Evolutionary conservation across 176 grass and related monocot genomes (phyloP).

Genomic region (Echinochloa phyllopogon): DNA sequence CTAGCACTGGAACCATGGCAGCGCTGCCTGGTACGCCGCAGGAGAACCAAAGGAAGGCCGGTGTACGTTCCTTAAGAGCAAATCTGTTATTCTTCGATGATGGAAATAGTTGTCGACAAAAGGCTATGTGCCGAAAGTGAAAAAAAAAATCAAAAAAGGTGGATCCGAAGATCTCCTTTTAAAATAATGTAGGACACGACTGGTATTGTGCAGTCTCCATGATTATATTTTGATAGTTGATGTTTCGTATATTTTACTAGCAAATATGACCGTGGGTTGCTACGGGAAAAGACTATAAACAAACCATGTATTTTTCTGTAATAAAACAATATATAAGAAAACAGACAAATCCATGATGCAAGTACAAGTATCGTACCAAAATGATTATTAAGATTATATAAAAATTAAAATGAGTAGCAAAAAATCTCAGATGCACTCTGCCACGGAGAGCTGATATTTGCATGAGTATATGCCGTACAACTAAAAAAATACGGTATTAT

Average conservation of each 20-base stretch:
- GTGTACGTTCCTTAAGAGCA: not conserved
- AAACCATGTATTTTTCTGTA: too few species aligned
- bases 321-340: too few species aligned
- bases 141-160: not conserved
- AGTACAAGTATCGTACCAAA: too few species aligned
- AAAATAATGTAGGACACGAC: not conserved
- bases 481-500: too few species aligned
- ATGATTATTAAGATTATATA: too few species aligned
- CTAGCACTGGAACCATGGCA: not conserved
- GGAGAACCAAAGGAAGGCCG: not conserved
- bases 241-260: not conserved
- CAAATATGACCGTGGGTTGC: too few species aligned
- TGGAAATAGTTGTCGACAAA: slow-evolving; percentile 12
- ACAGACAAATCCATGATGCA: too few species aligned
- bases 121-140: slow-evolving; percentile 15
- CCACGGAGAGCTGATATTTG: too few species aligned
- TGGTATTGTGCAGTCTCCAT: not conserved
- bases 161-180: not conserved
- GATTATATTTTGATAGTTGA: not conserved
- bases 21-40: not conserved
- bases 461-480: too few species aligned
- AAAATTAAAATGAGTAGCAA: too few species aligned
- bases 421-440: too few species aligned
- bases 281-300: too few species aligned
- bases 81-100: slow-evolving; percentile 19